Conservation (phyloP, 2,329 filamentous ascomycete species). For the Nigrospora sphaerica region DNA sequence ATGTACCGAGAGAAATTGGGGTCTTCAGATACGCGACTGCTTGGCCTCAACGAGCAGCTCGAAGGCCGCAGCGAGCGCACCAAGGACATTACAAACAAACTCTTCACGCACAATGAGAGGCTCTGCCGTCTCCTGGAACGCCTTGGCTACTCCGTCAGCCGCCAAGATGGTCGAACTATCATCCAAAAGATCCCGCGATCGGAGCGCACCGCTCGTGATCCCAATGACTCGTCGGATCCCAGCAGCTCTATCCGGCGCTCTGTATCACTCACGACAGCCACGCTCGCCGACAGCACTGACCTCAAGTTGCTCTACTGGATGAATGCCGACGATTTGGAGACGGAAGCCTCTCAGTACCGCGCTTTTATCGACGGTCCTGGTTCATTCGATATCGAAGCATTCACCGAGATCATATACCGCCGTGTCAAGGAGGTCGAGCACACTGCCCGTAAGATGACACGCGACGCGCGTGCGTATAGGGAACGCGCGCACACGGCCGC, state of each 20-base stretch:
- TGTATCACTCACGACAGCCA: constrained; percentile 43
- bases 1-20: constrained; percentile 60
- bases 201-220: constrained; percentile 50
- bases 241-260: constrained; percentile 46
- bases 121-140: constrained; percentile 79
- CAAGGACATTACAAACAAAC: constrained; percentile 75
- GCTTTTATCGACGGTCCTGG: constrained; percentile 68
- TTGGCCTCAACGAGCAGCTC: constrained; percentile 48
- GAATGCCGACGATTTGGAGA: constrained; percentile 55
- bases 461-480: constrained; percentile 77
- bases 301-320: constrained; percentile 78
- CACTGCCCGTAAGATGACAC: constrained; percentile 86
- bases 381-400: constrained; percentile 75
- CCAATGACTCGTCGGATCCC: constrained; percentile 51
- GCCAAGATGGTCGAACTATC: constrained; percentile 64
- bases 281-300: constrained; percentile 55
- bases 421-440: constrained; percentile 91
- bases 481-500: constrained; percentile 78
- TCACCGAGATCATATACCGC: constrained; percentile 79
- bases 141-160: constrained; percentile 74
- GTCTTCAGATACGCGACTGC: constrained; percentile 43
- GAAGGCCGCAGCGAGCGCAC: constrained; percentile 65
- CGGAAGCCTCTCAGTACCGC: constrained; percentile 67
- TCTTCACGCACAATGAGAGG: constrained; percentile 79
- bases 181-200: constrained; percentile 65